Evolutionary conservation across 2,329 filamentous ascomycete genomes (phyloP), one percentile per base, ranked within the genome.

Genomic region (Alternaria triticimaculans): DNA sequence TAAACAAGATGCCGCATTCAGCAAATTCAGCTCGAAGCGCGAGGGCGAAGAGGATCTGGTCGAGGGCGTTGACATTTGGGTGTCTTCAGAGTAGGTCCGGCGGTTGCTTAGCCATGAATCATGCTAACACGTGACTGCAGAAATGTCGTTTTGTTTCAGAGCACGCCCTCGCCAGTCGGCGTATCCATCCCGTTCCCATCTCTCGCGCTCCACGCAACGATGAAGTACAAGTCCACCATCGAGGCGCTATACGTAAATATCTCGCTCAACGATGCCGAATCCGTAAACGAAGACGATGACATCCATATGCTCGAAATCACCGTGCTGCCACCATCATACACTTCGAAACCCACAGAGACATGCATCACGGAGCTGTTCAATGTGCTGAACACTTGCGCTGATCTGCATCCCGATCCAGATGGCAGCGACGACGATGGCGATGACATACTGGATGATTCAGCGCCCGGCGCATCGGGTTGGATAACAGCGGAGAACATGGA

Each of bases 401-500:
- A 94, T 72, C 82, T 94, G 14, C 89, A 94, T 74, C 92, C 92
- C 0, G 91, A 94, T 70, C 88, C 89, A 0, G 82, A 83, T n/a
- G 82, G 84, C 10, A 87, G 85, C 4, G 87, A 86, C 12, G 88
- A 87, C 2, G 88, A 86, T 2, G 87, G 87, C 1, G 87, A 86
- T 0, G 65, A 67, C 21, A 37, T 66, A 2, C 43, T 84, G 76
- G 82, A 80, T 12, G 78, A 73, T 1, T 88, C 89, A 0, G 87
- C 92, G 78, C 90, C 92, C 0, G 91, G 92, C 1, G 92, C 91
- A 54, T 88, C 87, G 0, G 92, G 92, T 0, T 95, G 92, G 92
- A 94, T 98, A 75, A 98, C 95, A 15, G 92, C 92, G 9, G 95
- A 97, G 60, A 98, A 97, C 73, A 90, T 97, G 77, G 85, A 91